phyloP scores from a whole-genome alignment of 768 basidiomycete species.

The Mycena latifolia region DNA sequence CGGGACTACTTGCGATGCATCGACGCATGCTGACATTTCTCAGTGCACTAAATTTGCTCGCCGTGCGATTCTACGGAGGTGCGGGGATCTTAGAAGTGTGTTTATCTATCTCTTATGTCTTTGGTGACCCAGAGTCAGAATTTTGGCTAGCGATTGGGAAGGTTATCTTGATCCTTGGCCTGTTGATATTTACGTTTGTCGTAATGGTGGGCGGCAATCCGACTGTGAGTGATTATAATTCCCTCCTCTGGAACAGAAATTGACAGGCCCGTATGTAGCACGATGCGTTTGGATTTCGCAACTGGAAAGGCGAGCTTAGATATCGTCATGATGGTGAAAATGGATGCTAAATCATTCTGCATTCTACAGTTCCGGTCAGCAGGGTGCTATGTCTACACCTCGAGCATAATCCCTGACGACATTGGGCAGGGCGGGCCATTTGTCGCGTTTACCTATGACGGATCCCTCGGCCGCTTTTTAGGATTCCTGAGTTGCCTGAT shows the following conservation, averaged over 20 bases:
- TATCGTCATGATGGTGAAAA: background rate
- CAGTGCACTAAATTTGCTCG: no score
- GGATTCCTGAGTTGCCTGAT: slow-evolving; percentile 73
- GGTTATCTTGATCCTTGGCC: slow-evolving; percentile 57
- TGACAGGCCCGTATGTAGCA: slow-evolving; percentile 62
- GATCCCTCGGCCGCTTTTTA: slow-evolving; percentile 67
- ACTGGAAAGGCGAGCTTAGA: slow-evolving; percentile 51
- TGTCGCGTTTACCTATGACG: slow-evolving; percentile 64
- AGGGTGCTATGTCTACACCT: background rate
- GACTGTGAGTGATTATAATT: no score
- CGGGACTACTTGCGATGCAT: no score
- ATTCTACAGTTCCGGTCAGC: slow-evolving; percentile 50
- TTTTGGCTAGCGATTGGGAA: slow-evolving; percentile 69
- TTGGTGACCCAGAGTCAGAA: slow-evolving; percentile 56
- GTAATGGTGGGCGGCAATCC: slow-evolving; percentile 56
- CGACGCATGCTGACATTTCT: no score
- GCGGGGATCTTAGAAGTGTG: no score
- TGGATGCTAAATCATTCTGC: slow-evolving; percentile 31
- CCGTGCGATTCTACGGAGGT: slow-evolving; percentile 57
- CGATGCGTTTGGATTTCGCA: slow-evolving; percentile 67
- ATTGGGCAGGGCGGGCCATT: slow-evolving; percentile 61
- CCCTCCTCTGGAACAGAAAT: no score
- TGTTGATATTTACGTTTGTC: slow-evolving; percentile 66
- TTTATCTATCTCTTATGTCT: no score
- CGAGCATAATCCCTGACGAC: background rate